Evolutionary conservation across 495 filamentous ascomycete genomes (phyloP).

Genomic region (Neurospora sp.): DNA sequence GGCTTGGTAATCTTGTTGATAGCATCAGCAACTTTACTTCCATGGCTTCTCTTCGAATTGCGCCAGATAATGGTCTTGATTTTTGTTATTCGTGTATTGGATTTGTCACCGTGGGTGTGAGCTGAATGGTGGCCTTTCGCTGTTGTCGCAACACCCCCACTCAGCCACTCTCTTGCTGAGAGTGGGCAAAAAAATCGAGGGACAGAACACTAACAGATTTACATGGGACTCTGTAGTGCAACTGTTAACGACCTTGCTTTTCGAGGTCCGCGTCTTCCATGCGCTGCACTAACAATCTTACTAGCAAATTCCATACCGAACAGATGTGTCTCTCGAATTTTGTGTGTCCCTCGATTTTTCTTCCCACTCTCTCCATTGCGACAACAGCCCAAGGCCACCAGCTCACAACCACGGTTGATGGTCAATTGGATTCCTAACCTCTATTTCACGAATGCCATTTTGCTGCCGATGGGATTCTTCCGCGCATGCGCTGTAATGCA

Average conservation of each 20-base stretch:
- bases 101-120: neutral
- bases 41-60: neutral
- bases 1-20: neutral
- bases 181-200: neutral
- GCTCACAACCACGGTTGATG: neutral
- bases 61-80: neutral
- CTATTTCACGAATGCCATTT: neutral
- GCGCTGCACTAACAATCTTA: neutral
- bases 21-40: neutral
- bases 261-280: neutral
- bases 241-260: neutral
- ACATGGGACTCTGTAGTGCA: fast-evolving
- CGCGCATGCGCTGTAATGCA: neutral
- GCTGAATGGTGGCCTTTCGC: neutral
- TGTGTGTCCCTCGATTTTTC: neutral
- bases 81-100: neutral
- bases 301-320: neutral
- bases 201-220: neutral
- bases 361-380: neutral
- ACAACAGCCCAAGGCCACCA: no score
- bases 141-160: neutral
- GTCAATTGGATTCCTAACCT: neutral
- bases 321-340: neutral
- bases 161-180: neutral
- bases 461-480: neutral